Percentiles rank a stretch among this genome's conserved stretches.
phyloP scores from a whole-genome alignment of 495 filamentous ascomycete genomes.

The Penicillium silybi region DNA sequence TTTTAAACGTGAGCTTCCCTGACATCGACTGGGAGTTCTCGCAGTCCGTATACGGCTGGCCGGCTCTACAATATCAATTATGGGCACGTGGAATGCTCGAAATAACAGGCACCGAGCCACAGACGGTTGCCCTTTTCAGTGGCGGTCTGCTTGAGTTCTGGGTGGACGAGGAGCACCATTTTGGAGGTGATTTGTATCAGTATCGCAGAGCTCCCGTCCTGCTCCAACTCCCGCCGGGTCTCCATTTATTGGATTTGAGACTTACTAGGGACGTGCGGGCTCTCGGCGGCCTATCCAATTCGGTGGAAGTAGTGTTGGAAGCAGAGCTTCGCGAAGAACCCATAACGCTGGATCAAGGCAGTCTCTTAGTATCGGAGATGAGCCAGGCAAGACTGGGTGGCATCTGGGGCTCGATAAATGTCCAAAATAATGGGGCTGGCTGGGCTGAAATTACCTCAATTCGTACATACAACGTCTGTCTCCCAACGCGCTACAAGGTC shows the following conservation, averaged over 20 bases:
- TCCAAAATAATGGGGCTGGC: background rate
- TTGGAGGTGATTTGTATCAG: constrained; percentile 55
- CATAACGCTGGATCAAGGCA: background rate
- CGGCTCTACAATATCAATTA: constrained; percentile 56
- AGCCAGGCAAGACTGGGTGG: background rate
- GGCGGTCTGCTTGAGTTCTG: constrained; percentile 46
- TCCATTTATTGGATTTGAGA: background rate
- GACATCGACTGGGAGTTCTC: constrained; percentile 48
- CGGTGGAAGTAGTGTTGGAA: background rate
- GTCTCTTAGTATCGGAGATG: background rate
- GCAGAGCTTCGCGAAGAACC: background rate
- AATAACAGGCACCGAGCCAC: constrained; percentile 18
- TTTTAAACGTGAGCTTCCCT: constrained; percentile 43
- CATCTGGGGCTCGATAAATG: constrained; percentile 1
- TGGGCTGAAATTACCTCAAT: background rate
- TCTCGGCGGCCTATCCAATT: background rate
- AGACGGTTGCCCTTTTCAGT: constrained; percentile 26
- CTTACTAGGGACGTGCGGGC: background rate
- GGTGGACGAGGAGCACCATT: constrained; percentile 47
- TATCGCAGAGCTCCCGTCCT: constrained; percentile 48
- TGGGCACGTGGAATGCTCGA: constrained; percentile 52
- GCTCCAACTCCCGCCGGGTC: constrained; percentile 30
- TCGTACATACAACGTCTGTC: background rate
- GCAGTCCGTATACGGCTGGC: constrained; percentile 56
- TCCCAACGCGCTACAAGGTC: background rate